These are phyloP conservation scores for Lecanicillium sp. DNA, from an alignment of 2,329 filamentous ascomycete species.

Conservation along the genomic window DNA sequence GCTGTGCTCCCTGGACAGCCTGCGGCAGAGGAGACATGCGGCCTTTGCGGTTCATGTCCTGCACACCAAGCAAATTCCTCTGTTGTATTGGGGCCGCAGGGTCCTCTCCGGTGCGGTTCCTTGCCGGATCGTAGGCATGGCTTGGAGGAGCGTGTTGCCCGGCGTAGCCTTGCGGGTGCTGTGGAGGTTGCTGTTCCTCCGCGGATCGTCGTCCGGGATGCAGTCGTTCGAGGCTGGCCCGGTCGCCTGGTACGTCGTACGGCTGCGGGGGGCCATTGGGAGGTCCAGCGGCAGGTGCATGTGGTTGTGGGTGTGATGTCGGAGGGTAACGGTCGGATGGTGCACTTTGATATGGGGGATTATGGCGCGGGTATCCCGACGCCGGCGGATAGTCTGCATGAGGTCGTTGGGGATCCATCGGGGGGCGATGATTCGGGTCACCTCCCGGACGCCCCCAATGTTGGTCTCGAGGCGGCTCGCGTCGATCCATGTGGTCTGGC, in stretches of 20 bases:
- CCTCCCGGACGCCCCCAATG: conserved; percentile 25
- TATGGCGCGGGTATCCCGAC: conserved; percentile 26
- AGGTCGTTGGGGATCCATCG: conserved; percentile 32
- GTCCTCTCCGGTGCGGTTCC: conserved; percentile 34
- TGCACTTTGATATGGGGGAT: conserved; percentile 20
- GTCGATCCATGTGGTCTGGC: conserved; percentile 32
- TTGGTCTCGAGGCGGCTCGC: conserved; percentile 22
- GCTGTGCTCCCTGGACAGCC: conserved; percentile 86
- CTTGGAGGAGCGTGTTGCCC: neutral
- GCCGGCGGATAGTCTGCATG: conserved; percentile 41
- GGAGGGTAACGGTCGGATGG: conserved; percentile 26
- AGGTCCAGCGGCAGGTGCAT: conserved; percentile 13
- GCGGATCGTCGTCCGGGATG: conserved; percentile 12
- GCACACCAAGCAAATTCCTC: conserved; percentile 67
- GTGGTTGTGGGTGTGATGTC: conserved; percentile 25
- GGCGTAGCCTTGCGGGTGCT: conserved; percentile 27
- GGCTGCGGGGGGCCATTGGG: conserved; percentile 19
- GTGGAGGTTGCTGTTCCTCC: conserved; percentile 26
- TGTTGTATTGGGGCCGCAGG: conserved; percentile 50
- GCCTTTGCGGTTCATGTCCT: conserved; percentile 74
- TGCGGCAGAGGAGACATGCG: conserved; percentile 84
- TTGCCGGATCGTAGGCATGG: conserved; percentile 30
- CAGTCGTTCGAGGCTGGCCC: conserved; percentile 34
- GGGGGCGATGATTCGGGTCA: conserved; percentile 26
- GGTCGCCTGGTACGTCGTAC: conserved; percentile 42